These are phyloP conservation scores for Chaetomium olivaceum DNA, from an alignment of 2,329 filamentous ascomycete genomes.

Conservation along the genomic window DNA sequence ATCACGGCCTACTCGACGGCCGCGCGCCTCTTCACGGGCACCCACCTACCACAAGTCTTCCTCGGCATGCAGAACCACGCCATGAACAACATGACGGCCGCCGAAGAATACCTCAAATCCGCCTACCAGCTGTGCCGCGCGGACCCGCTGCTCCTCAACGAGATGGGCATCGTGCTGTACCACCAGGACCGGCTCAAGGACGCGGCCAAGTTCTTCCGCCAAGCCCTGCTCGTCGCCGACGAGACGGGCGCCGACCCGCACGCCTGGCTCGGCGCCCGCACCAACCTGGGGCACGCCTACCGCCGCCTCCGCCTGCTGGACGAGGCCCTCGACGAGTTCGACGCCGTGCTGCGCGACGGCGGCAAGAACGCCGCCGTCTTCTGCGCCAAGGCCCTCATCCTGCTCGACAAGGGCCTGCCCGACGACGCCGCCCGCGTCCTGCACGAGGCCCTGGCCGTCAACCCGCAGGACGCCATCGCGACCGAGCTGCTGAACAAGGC, in stretches of 20 bases:
- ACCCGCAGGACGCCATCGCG: constrained; percentile 77
- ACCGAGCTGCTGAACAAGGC: constrained; percentile 76
- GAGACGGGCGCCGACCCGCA: constrained; percentile 80
- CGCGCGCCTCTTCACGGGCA: constrained; percentile 91
- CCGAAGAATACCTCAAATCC: constrained; percentile 90
- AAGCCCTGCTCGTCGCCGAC: constrained; percentile 73
- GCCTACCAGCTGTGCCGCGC: constrained; percentile 80
- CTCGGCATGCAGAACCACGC: constrained; percentile 98
- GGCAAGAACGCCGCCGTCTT: constrained; percentile 79
- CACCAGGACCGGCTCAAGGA: constrained; percentile 79
- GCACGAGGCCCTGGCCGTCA: constrained; percentile 79
- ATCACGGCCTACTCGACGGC: constrained; percentile 97
- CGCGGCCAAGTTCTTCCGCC: constrained; percentile 74
- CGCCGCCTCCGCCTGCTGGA: constrained; percentile 69
- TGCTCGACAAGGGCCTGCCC: constrained; percentile 72
- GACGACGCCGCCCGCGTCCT: constrained; percentile 79
- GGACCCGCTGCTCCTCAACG: constrained; percentile 89
- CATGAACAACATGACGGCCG: constrained; percentile 89
- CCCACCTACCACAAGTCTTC: constrained; percentile 92
- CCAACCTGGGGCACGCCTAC: constrained; percentile 87
- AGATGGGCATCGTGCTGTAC: constrained; percentile 94
- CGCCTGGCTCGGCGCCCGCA: constrained; percentile 80
- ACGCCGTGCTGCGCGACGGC: constrained; percentile 80
- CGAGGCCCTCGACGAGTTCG: constrained; percentile 76
- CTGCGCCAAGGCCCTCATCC: constrained; percentile 77